Percentiles rank a stretch among this genome's conserved stretches.
These are phyloP conservation scores for Byssoonygena ceratinophila DNA, from an alignment of 2,329 filamentous ascomycete species.

Conservation along the genomic window DNA sequence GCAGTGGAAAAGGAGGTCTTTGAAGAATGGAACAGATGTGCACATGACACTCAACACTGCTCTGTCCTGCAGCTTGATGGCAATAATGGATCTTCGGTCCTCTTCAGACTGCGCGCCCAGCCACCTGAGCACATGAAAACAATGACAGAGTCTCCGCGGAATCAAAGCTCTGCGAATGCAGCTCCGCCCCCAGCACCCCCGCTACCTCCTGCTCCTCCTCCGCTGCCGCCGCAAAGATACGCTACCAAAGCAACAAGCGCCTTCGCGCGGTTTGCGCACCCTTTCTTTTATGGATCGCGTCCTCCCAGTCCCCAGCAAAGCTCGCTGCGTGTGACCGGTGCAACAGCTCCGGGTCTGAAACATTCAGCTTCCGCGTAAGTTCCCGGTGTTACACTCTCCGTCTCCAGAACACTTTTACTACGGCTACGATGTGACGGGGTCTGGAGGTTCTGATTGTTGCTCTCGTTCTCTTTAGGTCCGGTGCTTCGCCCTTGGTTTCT, in stretches of 20 bases:
- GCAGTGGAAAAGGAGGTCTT: not conserved
- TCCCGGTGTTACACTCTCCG: not conserved
- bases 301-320: constrained; percentile 43
- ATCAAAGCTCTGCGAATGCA: constrained; percentile 22
- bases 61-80: constrained; percentile 6
- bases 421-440: not conserved
- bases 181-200: constrained; percentile 19
- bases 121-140: constrained; percentile 21
- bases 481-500: constrained; percentile 46
- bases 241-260: constrained; percentile 38
- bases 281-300: constrained; percentile 45
- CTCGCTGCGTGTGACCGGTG: constrained; percentile 24
- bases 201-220: constrained; percentile 26
- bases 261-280: constrained; percentile 44
- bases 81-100: constrained; percentile 17
- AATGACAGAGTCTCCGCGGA: constrained; percentile 25
- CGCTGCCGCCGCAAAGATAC: constrained; percentile 33
- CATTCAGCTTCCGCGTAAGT: constrained; percentile 34
- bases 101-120: constrained; percentile 13
- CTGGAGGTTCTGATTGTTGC: not conserved
- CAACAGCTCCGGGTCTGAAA: constrained; percentile 25
- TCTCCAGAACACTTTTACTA: not conserved
- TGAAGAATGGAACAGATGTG: not conserved
- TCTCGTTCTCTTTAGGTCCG: constrained; percentile 27
- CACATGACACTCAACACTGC: constrained; percentile 1